A percentile compares a stretch with the other conserved stretches of the same genome.
Conservation (phyloP, 2,329 filamentous ascomycete species). For the Sporothrix pallida region DNA sequence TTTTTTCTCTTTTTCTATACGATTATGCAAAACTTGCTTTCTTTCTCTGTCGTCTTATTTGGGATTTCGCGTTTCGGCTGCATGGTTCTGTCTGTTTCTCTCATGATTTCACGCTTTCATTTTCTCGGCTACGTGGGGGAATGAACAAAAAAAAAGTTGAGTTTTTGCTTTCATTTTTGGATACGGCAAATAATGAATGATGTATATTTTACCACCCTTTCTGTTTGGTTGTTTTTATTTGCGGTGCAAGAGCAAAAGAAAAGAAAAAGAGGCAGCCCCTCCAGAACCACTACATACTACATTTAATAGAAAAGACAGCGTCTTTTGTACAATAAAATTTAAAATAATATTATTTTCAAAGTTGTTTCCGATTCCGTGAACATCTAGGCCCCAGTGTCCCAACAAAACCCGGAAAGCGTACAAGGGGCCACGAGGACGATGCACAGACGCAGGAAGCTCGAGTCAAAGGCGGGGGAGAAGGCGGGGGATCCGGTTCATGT, state of each 20-base stretch:
- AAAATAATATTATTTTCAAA: too few relatives aligned
- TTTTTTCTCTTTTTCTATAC: not conserved
- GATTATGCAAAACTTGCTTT: not conserved
- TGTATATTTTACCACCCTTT: not conserved
- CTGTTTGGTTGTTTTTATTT: not conserved
- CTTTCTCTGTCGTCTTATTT: not conserved
- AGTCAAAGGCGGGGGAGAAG: not conserved
- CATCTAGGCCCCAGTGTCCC: not conserved
- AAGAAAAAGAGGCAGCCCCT: slow-evolving; percentile 1
- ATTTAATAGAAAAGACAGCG: slow-evolving; percentile 4
- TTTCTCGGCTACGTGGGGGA: not conserved
- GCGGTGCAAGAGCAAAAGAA: not conserved
- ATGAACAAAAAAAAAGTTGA: not conserved
- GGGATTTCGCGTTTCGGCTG: not conserved
- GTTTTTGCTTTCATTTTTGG: not conserved
- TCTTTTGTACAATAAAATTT: not conserved
- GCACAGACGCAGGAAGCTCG: not conserved
- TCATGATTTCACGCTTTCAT: not conserved
- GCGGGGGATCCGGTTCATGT: not conserved
- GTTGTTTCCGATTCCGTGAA: not conserved
- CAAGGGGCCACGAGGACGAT: not conserved
- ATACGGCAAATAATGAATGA: slow-evolving; percentile 5
- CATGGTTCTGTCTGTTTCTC: not conserved
- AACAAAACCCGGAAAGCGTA: not conserved
- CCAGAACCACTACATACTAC: not conserved